These are phyloP conservation scores for Chalciporus chontae DNA, from an alignment of 768 basidiomycete species.

Conservation along the genomic window DNA sequence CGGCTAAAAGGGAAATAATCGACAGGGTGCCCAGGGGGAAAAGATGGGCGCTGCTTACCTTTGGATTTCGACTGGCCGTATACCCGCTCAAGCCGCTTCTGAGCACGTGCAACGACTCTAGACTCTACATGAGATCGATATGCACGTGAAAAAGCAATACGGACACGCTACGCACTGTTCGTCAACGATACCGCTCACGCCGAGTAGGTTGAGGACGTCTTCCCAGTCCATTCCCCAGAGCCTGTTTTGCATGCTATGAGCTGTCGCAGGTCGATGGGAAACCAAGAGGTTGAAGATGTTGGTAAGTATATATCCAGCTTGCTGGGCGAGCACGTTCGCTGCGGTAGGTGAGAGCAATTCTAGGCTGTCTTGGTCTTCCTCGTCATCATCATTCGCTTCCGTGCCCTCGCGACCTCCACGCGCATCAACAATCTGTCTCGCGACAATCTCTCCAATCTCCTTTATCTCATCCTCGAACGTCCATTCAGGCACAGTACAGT, in stretches of 20 bases:
- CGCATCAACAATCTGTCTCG: conserved; percentile 19
- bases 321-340: conserved; percentile 38
- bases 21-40: neutral
- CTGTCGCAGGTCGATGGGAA: conserved; percentile 50
- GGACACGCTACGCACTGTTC: conserved; percentile 18
- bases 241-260: conserved; percentile 63
- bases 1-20: conserved; percentile 8
- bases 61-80: conserved; percentile 23
- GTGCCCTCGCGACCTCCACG: neutral
- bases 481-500: conserved; percentile 69
- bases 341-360: conserved; percentile 27
- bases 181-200: conserved; percentile 37
- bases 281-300: conserved; percentile 53
- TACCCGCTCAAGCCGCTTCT: conserved; percentile 28
- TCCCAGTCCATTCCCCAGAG: conserved; percentile 62
- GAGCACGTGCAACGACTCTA: conserved; percentile 24
- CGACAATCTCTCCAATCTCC: conserved; percentile 39
- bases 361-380: conserved; percentile 30
- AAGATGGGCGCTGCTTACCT: conserved; percentile 7
- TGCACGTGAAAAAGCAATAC: neutral
- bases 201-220: conserved; percentile 52
- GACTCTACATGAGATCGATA: neutral
- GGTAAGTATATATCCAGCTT: conserved; percentile 44
- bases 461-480: conserved; percentile 64
- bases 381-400: conserved; percentile 21